A percentile compares a stretch with the other conserved stretches of the same genome.
These are phyloP conservation scores for Leccinum imitatum DNA, from an alignment of 768 basidiomycete genomes.

Conservation along the genomic window DNA sequence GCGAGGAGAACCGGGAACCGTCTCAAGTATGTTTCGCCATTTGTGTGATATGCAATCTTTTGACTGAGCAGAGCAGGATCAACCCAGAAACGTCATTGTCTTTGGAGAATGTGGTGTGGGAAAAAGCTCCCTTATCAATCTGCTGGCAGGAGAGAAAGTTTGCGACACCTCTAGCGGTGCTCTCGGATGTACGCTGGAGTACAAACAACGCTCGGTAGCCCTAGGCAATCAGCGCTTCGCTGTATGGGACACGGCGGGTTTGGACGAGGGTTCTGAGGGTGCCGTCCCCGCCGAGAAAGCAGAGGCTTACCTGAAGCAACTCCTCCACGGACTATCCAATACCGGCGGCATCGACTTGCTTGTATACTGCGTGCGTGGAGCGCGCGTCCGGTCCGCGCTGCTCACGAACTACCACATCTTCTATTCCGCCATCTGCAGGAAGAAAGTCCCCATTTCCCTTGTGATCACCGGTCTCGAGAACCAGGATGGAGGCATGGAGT, in stretches of 20 bases:
- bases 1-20: conserved; percentile 5
- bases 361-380: conserved; percentile 41
- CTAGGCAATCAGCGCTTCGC: conserved; percentile 20
- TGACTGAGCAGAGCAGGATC: conserved; percentile 12
- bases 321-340: conserved; percentile 36
- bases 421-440: conserved; percentile 39
- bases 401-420: conserved; percentile 42
- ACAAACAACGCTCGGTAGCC: conserved; percentile 21
- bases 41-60: not conserved
- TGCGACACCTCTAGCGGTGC: conserved; percentile 34
- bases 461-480: conserved; percentile 44
- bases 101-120: conserved; percentile 44
- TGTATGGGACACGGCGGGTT: conserved; percentile 37
- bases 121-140: conserved; percentile 47
- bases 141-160: conserved; percentile 31
- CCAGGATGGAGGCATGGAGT: conserved; percentile 34
- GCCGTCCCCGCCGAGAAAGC: conserved; percentile 32
- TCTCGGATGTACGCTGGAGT: conserved; percentile 37
- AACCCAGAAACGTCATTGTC: conserved; percentile 35
- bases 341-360: conserved; percentile 41
- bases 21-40: conserved; percentile 12
- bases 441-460: conserved; percentile 39
- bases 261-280: conserved; percentile 30
- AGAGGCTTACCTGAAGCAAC: conserved; percentile 30
- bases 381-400: conserved; percentile 34